These are phyloP conservation scores for Talaromyces pinophilus DNA, from an alignment of 2,329 filamentous ascomycete genomes.

Conservation along the genomic window DNA sequence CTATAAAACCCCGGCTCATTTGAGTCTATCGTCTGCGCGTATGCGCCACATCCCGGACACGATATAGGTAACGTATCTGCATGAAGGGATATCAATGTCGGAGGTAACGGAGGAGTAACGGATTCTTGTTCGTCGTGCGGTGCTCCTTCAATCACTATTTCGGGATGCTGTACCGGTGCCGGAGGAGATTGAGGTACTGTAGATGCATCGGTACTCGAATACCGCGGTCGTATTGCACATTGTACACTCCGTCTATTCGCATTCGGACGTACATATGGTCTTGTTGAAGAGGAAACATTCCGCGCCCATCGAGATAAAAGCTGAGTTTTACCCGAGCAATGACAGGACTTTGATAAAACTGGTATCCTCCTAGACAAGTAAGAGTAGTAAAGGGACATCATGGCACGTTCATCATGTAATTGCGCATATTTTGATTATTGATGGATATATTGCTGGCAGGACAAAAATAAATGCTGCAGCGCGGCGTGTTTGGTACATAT, in stretches of 20 bases:
- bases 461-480: conserved; percentile 2
- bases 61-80: conserved; percentile 48
- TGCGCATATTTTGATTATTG: neutral
- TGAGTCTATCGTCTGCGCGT: conserved; percentile 57
- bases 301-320: conserved; percentile 11
- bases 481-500: conserved; percentile 7
- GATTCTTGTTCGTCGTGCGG: conserved; percentile 24
- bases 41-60: conserved; percentile 66
- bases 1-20: conserved; percentile 61
- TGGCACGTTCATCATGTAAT: conserved; percentile 1
- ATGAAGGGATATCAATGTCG: conserved; percentile 22
- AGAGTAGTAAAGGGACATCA: conserved; percentile 8
- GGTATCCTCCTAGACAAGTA: conserved; percentile 15
- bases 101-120: conserved; percentile 22
- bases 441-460: neutral
- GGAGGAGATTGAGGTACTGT: neutral
- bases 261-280: neutral
- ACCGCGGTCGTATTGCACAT: neutral
- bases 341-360: conserved; percentile 9
- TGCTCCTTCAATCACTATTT: conserved; percentile 20
- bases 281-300: neutral
- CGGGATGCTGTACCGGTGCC: conserved; percentile 22
- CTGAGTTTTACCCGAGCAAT: neutral
- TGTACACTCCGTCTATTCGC: neutral
- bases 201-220: conserved; percentile 1